phyloP scores from a whole-genome alignment of 2,329 filamentous ascomycete genomes.

The Exophiala sideris region DNA sequence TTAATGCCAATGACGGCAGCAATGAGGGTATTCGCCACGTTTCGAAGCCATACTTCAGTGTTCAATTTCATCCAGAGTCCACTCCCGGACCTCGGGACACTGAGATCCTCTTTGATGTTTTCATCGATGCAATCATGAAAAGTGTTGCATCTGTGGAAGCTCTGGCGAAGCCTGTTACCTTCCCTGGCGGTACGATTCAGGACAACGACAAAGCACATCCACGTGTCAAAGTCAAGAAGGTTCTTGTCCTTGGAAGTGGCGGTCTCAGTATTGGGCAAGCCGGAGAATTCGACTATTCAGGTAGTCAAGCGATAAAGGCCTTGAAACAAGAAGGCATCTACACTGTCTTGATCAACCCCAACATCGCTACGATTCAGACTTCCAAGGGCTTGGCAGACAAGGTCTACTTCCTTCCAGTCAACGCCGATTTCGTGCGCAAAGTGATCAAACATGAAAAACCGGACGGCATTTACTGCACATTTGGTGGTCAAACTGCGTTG shows the following conservation, averaged over 20 bases:
- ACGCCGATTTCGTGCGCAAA: constrained; percentile 94
- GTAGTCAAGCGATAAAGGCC: constrained; percentile 97
- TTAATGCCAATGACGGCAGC: constrained; percentile 96
- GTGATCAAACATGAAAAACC: constrained; percentile 93
- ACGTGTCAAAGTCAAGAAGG: constrained; percentile 84
- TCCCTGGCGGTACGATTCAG: constrained; percentile 77
- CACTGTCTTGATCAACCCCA: constrained; percentile 96
- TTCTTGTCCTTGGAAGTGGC: constrained; percentile 87
- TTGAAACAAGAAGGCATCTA: constrained; percentile 97
- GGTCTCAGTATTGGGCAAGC: constrained; percentile 96
- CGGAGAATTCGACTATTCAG: constrained; percentile 98
- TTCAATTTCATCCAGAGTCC: constrained; percentile 99
- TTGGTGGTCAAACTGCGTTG: constrained; percentile 96
- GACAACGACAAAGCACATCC: constrained; percentile 77
- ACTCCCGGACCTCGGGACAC: constrained; percentile 93
- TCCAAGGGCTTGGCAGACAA: constrained; percentile 97
- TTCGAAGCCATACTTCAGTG: constrained; percentile 88
- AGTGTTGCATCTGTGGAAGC: constrained; percentile 65
- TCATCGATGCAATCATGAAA: constrained; percentile 77
- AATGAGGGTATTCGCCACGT: constrained; percentile 95
- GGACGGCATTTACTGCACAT: constrained; percentile 96
- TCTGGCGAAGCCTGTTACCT: constrained; percentile 71
- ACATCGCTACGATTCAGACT: constrained; percentile 98
- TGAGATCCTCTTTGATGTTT: constrained; percentile 95
- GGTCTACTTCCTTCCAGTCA: constrained; percentile 97